Base-by-base conservation (phyloP, 2,329 filamentous ascomycete genomes). In the Paecilomyces sp. region DNA sequence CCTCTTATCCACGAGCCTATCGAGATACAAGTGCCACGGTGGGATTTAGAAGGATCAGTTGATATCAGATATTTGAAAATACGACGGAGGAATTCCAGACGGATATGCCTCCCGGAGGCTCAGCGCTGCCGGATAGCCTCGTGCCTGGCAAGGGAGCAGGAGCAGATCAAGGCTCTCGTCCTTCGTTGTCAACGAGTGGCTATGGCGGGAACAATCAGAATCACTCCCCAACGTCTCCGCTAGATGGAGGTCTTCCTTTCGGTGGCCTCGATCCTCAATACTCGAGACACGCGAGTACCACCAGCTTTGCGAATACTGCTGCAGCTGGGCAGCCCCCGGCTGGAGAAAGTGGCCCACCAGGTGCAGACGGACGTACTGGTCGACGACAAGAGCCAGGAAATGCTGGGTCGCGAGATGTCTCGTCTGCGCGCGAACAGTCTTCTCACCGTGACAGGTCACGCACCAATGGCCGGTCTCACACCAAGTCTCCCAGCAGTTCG, bases 51-150 rank as follows among this genome's bases (percentile, higher is more conserved):
- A 18, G 41, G n/a, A 47, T 1, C n/a, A 9, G 7, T 47, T 18
- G 41, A 15, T n/a, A 47, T 22, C n/a, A 47, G 41, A 47, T 47
- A 47, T 18, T 9, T n/a, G 41, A 47, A 12, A 3, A 4, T 24
- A 28, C 5, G 25, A 56, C 47, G 33, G n/a, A 57, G 47, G 41
- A 55, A 12, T 28, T 12, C n/a, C 31, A 57, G 57, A 47, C 65
- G 70, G 70, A 69, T 60, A 77, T 77, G 75, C 72, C 74, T 72
- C 71, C 75, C 66, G 72, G 73, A 68, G 74, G 74, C 66, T 71
- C 74, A 62, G 61, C 66, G 58, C 66, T 74, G 60, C 75, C 75
- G 64, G 71, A 75, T 63, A 76, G 73, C 67, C 70, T 77, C 66
- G 72, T 77, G 65, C 74, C 75, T 63, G 75, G 75, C 63, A 74